Evolutionary conservation across 1,284 basidiomycete species (phyloP).

Genomic region (Rhodotorula sp.): DNA sequence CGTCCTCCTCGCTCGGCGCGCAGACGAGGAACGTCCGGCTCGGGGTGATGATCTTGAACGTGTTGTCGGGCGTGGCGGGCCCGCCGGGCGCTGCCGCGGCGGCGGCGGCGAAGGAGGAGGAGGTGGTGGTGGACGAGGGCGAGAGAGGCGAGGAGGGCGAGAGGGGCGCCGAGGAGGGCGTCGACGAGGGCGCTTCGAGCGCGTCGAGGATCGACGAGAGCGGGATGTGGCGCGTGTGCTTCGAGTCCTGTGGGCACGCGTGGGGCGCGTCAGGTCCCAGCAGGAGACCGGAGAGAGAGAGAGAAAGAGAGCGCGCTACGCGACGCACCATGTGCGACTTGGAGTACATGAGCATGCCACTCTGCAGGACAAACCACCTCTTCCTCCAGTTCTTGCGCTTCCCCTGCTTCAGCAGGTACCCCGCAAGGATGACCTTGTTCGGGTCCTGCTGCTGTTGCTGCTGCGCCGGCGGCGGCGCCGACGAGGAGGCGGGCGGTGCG

Average conservation of each 20-base stretch:
- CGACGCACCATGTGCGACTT: slow-evolving; percentile 52
- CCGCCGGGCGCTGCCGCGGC: no score
- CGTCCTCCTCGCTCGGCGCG: slow-evolving; percentile 95
- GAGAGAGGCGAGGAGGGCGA: slow-evolving; percentile 23
- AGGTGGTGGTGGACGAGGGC: slow-evolving; percentile 34
- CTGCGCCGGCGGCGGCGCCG: background rate
- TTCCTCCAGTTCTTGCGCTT: slow-evolving; percentile 95
- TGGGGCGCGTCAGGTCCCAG: no score
- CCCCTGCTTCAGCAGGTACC: slow-evolving; percentile 97
- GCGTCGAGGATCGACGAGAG: slow-evolving; percentile 87
- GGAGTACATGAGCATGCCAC: slow-evolving; percentile 50
- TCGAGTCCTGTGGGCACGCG: slow-evolving; percentile 72
- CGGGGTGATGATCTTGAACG: slow-evolving; percentile 95
- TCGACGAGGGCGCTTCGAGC: slow-evolving; percentile 60
- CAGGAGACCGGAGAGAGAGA: background rate
- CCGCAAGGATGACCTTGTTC: slow-evolving; percentile 72
- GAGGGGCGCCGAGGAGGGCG: slow-evolving; percentile 6
- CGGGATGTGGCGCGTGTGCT: slow-evolving; percentile 80
- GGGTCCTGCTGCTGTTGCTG: slow-evolving; percentile 23
- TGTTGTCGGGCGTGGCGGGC: slow-evolving; percentile 53
- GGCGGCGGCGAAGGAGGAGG: slow-evolving; percentile 24
- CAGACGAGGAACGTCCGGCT: slow-evolving; percentile 86
- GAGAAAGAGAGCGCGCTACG: background rate
- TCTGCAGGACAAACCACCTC: slow-evolving; percentile 55
- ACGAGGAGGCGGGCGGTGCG: background rate